Evolutionary conservation across 306 rosid species (phyloP).

Genomic region (Trifolium repens): DNA sequence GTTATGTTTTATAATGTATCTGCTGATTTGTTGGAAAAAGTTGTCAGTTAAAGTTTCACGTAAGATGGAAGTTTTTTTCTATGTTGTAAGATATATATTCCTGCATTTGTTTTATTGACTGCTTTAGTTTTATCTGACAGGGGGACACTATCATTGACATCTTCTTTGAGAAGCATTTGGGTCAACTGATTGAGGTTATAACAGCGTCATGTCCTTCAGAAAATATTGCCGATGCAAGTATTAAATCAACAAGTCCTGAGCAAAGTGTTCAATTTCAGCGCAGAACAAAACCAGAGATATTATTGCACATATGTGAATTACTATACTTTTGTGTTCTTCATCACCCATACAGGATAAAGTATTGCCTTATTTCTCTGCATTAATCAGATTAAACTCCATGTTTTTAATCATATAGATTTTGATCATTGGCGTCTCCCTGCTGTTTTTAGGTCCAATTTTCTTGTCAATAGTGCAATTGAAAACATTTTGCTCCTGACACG

Average conservation of each 20-base stretch:
- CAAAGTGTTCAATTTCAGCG: slow-evolving; percentile 52
- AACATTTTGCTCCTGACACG: slow-evolving; percentile 75
- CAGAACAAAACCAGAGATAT: slow-evolving; percentile 82
- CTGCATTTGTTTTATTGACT: slow-evolving; percentile 40
- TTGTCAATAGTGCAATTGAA: slow-evolving; percentile 69
- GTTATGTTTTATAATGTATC: slow-evolving; percentile 60
- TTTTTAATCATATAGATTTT: slow-evolving; percentile 20
- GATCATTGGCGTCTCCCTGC: slow-evolving; percentile 34
- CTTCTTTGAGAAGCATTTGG: slow-evolving; percentile 92
- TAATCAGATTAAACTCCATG: slow-evolving; percentile 32
- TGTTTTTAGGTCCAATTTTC: slow-evolving; percentile 76
- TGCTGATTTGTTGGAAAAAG: slow-evolving; percentile 62
- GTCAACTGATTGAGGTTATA: slow-evolving; percentile 77
- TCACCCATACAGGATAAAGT: slow-evolving; percentile 96
- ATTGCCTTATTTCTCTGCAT: slow-evolving; percentile 48
- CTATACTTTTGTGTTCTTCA: slow-evolving; percentile 95
- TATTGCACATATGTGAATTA: slow-evolving; percentile 87
- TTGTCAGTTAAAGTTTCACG: slow-evolving; percentile 60
- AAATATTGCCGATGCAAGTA: slow-evolving; percentile 48
- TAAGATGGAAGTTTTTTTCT: slow-evolving; percentile 44
- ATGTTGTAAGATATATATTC: slow-evolving; percentile 35
- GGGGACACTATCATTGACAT: slow-evolving; percentile 82
- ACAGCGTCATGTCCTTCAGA: slow-evolving; percentile 74
- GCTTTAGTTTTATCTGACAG: slow-evolving; percentile 58
- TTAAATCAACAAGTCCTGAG: slow-evolving; percentile 49